Base-by-base conservation (phyloP, 1,284 basidiomycete genomes). In the Chalciporus sp. region DNA sequence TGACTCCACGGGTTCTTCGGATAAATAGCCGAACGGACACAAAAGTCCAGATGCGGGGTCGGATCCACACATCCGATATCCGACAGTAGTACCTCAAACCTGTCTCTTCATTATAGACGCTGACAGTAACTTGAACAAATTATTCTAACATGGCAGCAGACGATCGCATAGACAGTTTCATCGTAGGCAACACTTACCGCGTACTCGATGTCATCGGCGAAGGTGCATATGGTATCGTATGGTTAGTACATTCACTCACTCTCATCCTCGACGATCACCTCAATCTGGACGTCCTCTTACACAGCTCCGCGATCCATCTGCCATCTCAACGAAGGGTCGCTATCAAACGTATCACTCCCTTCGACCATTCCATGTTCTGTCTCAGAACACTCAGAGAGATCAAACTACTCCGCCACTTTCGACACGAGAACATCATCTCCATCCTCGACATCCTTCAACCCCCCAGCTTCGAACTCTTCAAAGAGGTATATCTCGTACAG, bases 151-250 rank as follows among this genome's bases (percentile, higher is more conserved):
- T 64, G 64, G 55, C 57, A 42, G 45, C 42, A 8, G 65, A 67
- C 50, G 49, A 37, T 43, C 56, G 66, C 31, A 69, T 72, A 7
- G 68, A 68, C 50, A 67, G 56, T 42, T 68, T 68, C 27, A 52
- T 51, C 45, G 65, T 70, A 40, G 68, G 58, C 26, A 85, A 84
- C 35, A 82, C 90, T 62, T 95, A 95, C 68, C 87, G 90, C 70
- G 86, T 94, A 4, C 82, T 94, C 61, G 92, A 95, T 72, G 90
- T 95, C 61, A 90, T 96, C 47, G 94, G 94, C 54, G 90, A 92
- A 71, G 89, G 90, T 50, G 90, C 90, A 47, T 92, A 92, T 68
- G 90, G 90, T 42, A 92, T 95, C 63, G 92, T 94, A 61, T 94
- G 91, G 66, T 68, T 37, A 52, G 65, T 57, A 23, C 42, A 37